Evolutionary conservation across 495 filamentous ascomycete species (phyloP).

Genomic region (Parachaetomium inaequale): DNA sequence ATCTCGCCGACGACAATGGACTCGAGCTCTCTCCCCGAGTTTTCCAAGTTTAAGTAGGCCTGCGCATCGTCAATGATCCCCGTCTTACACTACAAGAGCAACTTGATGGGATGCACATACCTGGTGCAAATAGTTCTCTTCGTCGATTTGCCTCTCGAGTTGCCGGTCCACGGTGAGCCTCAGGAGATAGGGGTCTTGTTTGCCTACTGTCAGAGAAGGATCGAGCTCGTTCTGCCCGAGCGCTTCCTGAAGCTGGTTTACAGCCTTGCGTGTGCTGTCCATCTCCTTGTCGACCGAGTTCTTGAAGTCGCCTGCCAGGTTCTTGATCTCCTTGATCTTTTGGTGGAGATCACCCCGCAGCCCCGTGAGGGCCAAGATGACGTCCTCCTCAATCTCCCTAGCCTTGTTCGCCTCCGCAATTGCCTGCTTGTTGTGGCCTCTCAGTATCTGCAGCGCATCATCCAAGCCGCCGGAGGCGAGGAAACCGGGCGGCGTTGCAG

Average conservation of each 20-base stretch:
- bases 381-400: slow-evolving; percentile 82
- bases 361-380: slow-evolving; percentile 80
- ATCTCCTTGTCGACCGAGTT: slow-evolving; percentile 81
- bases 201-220: slow-evolving; percentile 68
- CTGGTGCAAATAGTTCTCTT: slow-evolving; percentile 94
- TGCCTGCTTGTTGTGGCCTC: slow-evolving; percentile 78
- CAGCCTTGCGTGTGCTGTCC: slow-evolving; percentile 63
- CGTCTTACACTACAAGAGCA: slow-evolving; percentile 15
- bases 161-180: slow-evolving; percentile 80
- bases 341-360: slow-evolving; percentile 83
- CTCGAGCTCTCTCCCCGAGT: slow-evolving; percentile 89
- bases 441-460: slow-evolving; percentile 77
- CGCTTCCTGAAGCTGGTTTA: slow-evolving; percentile 76
- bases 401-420: slow-evolving; percentile 83
- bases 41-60: slow-evolving; percentile 94
- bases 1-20: slow-evolving; percentile 95
- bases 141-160: slow-evolving; percentile 86
- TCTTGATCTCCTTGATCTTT: slow-evolving; percentile 98
- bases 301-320: slow-evolving; percentile 87
- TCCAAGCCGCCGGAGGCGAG: slow-evolving; percentile 74
- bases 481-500: slow-evolving; percentile 65
- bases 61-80: slow-evolving; percentile 31
- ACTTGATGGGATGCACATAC: slow-evolving; percentile 41
- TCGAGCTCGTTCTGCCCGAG: slow-evolving; percentile 74
- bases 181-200: slow-evolving; percentile 86